A percentile compares a stretch with the other conserved stretches of the same genome.
Evolutionary conservation across 148 eudicot species (phyloP).

Genomic region (Cornus kousa): DNA sequence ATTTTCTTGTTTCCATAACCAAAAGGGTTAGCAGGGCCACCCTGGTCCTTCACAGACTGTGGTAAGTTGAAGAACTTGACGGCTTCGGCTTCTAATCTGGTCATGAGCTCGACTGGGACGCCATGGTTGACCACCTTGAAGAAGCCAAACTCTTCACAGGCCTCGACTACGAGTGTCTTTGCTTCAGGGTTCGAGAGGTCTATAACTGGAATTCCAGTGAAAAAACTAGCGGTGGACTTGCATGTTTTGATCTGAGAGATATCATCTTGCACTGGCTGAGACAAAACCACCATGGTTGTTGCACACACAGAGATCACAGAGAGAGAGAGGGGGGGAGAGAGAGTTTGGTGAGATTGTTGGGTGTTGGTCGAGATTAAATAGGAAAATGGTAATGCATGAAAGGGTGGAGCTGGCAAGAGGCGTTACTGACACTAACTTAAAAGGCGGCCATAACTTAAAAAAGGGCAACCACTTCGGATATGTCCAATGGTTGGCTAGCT

Average conservation of each 20-base stretch:
- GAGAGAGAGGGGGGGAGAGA: constrained; percentile 7
- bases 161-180: constrained; percentile 28
- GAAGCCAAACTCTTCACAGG: constrained; percentile 49
- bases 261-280: constrained; percentile 4
- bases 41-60: constrained; percentile 24
- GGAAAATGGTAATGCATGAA: constrained; percentile 1
- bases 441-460: too few relatives aligned
- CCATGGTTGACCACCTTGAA: constrained; percentile 49
- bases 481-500: too few relatives aligned
- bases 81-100: constrained; percentile 33
- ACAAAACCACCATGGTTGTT: constrained; percentile 11
- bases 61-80: constrained; percentile 33
- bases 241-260: constrained; percentile 10
- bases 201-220: constrained; percentile 27
- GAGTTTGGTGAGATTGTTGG: not conserved
- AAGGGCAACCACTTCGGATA: too few relatives aligned
- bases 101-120: constrained; percentile 26
- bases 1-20: constrained; percentile 55
- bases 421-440: not conserved
- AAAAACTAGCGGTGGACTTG: not conserved
- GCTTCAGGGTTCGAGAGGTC: constrained; percentile 35
- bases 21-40: constrained; percentile 36
- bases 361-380: not conserved
- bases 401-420: not conserved
- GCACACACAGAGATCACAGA: not conserved